Conservation (phyloP, 2,329 filamentous ascomycete genomes). For the Elsinoe perseae region DNA sequence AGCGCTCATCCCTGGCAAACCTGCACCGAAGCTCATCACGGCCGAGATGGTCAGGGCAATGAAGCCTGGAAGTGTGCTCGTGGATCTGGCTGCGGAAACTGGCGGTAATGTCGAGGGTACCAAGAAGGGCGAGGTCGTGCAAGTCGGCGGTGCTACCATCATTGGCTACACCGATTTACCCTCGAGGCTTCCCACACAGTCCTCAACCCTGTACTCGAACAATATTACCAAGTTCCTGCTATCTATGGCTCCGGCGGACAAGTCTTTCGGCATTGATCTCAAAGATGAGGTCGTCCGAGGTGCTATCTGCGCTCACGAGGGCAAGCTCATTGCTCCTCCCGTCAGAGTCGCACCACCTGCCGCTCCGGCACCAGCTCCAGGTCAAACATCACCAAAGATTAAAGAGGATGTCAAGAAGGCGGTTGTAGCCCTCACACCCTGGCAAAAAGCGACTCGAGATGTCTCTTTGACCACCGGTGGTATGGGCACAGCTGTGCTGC, state of each 20-base stretch:
- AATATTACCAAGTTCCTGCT: constrained; percentile 85
- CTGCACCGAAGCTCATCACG: constrained; percentile 76
- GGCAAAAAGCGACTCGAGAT: constrained; percentile 70
- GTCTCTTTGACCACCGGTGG: constrained; percentile 67
- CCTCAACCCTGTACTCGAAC: constrained; percentile 85
- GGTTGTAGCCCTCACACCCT: constrained; percentile 64
- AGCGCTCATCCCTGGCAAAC: constrained; percentile 77
- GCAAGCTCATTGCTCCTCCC: constrained; percentile 65
- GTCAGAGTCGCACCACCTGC: constrained; percentile 49
- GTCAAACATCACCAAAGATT: constrained; percentile 32
- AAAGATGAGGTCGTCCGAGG: constrained; percentile 79
- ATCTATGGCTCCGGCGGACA: constrained; percentile 70
- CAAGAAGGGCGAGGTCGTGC: constrained; percentile 60
- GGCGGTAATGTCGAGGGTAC: constrained; percentile 85
- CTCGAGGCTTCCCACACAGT: constrained; percentile 77
- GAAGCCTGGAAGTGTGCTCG: constrained; percentile 83
- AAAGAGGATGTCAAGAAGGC: constrained; percentile 46
- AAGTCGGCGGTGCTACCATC: constrained; percentile 71
- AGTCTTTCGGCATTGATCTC: constrained; percentile 71
- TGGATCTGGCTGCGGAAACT: constrained; percentile 80
- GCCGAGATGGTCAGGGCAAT: constrained; percentile 73
- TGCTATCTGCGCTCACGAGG: constrained; percentile 72
- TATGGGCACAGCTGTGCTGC: constrained; percentile 65
- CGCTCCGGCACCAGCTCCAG: constrained; percentile 25
- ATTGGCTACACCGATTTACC: constrained; percentile 88